Evolutionary conservation across 331 rosid species (phyloP).

Genomic region (Pyracantha coccinea): DNA sequence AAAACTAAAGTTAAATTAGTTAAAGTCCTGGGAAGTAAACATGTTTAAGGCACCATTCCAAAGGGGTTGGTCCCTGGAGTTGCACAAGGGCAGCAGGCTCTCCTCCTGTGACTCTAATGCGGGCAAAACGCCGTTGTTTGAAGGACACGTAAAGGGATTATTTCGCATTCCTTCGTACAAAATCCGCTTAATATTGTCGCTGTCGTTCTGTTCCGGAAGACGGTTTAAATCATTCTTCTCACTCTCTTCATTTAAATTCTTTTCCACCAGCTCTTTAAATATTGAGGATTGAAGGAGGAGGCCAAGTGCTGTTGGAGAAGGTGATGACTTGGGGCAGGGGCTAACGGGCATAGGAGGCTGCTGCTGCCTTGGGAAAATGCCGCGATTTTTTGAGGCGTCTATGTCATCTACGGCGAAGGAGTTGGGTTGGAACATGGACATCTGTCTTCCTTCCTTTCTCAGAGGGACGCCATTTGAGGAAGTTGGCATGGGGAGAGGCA

Average conservation of each 20-base stretch:
- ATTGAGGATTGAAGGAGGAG: constrained; percentile 68
- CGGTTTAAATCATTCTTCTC: constrained; percentile 34
- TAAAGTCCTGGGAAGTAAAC: background rate
- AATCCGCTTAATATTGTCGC: constrained; percentile 19
- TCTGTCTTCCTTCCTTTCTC: constrained; percentile 16
- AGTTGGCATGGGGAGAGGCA: constrained; percentile 3
- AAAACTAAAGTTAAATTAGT: background rate
- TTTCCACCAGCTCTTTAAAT: constrained; percentile 58
- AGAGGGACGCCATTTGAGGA: constrained; percentile 18
- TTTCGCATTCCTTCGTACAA: constrained; percentile 19
- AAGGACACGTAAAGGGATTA: constrained; percentile 9
- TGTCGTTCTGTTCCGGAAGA: background rate
- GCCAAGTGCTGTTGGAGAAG: constrained; percentile 65
- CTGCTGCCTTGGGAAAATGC: constrained; percentile 20
- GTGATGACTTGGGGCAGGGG: constrained; percentile 31
- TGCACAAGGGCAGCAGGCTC: constrained; percentile 24
- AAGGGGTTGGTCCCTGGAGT: constrained; percentile 20
- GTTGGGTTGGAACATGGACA: constrained; percentile 21
- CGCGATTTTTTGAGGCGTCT: constrained; percentile 19
- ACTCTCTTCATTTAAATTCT: constrained; percentile 32
- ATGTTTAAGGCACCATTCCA: constrained; percentile 36
- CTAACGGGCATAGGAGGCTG: constrained; percentile 30
- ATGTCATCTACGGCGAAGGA: constrained; percentile 20
- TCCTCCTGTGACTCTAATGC: constrained; percentile 39
- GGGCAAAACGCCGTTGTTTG: constrained; percentile 23